phyloP scores from a whole-genome alignment of 129 eudicot species.

The Saposhnikovia divaricata region DNA sequence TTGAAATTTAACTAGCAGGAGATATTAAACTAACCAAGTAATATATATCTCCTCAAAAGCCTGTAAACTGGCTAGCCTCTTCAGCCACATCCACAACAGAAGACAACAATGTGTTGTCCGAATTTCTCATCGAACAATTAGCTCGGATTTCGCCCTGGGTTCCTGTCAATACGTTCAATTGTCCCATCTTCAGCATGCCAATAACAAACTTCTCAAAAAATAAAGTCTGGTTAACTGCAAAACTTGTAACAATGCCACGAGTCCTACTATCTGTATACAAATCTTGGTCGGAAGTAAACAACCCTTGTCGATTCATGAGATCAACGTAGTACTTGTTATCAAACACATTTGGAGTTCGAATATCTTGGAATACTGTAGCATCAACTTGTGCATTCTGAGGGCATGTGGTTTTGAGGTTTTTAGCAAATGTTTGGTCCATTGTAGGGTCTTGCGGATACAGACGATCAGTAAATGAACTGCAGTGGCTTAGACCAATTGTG shows the following conservation, averaged over 20 bases:
- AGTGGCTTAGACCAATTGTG: constrained; percentile 34
- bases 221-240: constrained; percentile 29
- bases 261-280: constrained; percentile 33
- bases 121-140: constrained; percentile 33
- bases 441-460: constrained; percentile 39
- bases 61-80: background rate
- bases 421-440: constrained; percentile 30
- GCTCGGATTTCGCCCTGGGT: constrained; percentile 30
- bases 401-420: constrained; percentile 23
- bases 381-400: constrained; percentile 13
- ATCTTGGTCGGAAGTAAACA: constrained; percentile 38
- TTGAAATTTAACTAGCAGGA: background rate
- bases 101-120: constrained; percentile 4
- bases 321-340: constrained; percentile 44
- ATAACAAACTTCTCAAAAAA: constrained; percentile 40
- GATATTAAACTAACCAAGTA: background rate
- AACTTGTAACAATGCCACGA: constrained; percentile 22
- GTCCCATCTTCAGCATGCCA: constrained; percentile 42
- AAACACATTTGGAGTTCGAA: constrained; percentile 30
- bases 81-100: constrained; percentile 13
- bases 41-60: background rate
- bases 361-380: constrained; percentile 24
- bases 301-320: constrained; percentile 33
- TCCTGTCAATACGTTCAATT: constrained; percentile 37
- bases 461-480: constrained; percentile 28